Conservation (phyloP, 139 green algal species). For the Coccomyxa sp. region DNA sequence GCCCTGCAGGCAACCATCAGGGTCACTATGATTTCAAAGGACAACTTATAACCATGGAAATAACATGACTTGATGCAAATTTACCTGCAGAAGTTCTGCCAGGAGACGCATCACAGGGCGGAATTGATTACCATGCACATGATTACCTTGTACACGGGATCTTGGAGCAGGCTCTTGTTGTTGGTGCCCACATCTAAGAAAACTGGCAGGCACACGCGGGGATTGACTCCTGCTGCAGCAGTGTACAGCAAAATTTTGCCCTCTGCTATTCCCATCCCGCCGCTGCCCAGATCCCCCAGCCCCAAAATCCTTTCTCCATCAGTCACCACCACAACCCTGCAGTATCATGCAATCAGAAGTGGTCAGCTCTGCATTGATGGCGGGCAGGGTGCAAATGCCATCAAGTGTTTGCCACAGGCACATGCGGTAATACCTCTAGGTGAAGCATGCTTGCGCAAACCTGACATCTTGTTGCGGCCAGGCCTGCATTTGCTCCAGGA, state of each 20-base stretch:
- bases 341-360: neutral
- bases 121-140: slow-evolving; percentile 3
- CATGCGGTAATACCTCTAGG: neutral
- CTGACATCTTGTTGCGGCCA: slow-evolving; percentile 43
- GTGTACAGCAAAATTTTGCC: slow-evolving; percentile 37
- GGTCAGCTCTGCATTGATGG: neutral
- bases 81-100: neutral
- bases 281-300: slow-evolving; percentile 54
- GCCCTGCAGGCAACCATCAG: slow-evolving; percentile 9
- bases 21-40: neutral
- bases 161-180: slow-evolving; percentile 66
- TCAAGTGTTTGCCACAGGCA: neutral
- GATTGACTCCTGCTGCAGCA: slow-evolving; percentile 38
- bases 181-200: slow-evolving; percentile 83
- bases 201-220: slow-evolving; percentile 22
- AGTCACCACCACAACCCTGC: slow-evolving; percentile 42
- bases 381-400: neutral
- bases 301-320: slow-evolving; percentile 67
- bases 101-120: neutral
- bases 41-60: neutral
- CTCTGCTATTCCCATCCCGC: slow-evolving; percentile 47
- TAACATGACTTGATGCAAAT: neutral
- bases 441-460: neutral
- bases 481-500: slow-evolving; percentile 35
- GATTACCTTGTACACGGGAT: slow-evolving; percentile 69